These are phyloP conservation scores for Mediolabrus comicus DNA, from an alignment of 108 stramenopile species.

Conservation along the genomic window DNA sequence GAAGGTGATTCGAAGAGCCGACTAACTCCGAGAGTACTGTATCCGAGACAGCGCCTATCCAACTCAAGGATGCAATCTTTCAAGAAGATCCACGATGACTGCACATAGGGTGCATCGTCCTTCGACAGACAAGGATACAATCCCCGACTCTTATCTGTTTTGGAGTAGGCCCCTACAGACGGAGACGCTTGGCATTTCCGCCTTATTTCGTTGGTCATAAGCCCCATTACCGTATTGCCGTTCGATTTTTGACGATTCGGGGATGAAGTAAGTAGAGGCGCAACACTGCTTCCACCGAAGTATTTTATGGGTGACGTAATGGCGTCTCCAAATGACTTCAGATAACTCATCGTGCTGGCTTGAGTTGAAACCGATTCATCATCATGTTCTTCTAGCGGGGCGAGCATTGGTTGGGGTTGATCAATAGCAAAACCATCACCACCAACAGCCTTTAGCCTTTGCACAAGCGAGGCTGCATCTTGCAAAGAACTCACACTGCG, in stretches of 20 bases:
- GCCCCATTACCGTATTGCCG: conserved; percentile 16
- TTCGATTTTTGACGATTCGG: not conserved
- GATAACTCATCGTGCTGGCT: conserved; percentile 43
- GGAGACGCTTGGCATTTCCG: conserved; percentile 37
- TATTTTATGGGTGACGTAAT: conserved; percentile 49
- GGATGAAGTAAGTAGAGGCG: not conserved
- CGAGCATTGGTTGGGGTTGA: conserved; percentile 10
- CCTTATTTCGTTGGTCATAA: conserved; percentile 26
- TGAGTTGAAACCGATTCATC: conserved; percentile 35
- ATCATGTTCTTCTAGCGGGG: conserved; percentile 17
- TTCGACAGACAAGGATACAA: conserved; percentile 60
- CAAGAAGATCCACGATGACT: conserved; percentile 73
- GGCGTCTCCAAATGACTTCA: conserved; percentile 42
- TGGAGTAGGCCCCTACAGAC: conserved; percentile 37
- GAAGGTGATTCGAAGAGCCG: conserved; percentile 78
- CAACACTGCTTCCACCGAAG: conserved; percentile 50
- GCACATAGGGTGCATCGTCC: conserved; percentile 64
- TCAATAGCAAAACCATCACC: conserved; percentile 40
- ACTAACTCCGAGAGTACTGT: conserved; percentile 53
- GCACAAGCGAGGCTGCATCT: conserved; percentile 54
- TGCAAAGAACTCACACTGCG: conserved; percentile 34
- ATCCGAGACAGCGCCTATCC: conserved; percentile 62
- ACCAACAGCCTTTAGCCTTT: conserved; percentile 53
- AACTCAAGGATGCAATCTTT: conserved; percentile 64
- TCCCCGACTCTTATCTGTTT: conserved; percentile 39